phyloP scores from a whole-genome alignment of 1,284 basidiomycete genomes.

The Porogramme epimiltina region DNA sequence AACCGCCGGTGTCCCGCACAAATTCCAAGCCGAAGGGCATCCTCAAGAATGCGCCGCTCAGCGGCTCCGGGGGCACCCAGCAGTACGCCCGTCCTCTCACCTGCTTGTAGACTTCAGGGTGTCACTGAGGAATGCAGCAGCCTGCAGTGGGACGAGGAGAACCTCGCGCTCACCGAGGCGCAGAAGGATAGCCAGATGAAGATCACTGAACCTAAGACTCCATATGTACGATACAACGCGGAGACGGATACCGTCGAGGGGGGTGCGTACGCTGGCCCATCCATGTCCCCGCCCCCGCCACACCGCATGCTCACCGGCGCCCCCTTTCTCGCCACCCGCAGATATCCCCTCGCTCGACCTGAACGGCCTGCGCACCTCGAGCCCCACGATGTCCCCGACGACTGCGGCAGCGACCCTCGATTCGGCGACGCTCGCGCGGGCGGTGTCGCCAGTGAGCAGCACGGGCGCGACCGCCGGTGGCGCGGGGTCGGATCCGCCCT shows the following conservation, averaged over 20 bases:
- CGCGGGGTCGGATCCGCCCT: conserved; percentile 62
- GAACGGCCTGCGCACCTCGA: conserved; percentile 27
- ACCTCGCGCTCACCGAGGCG: conserved; percentile 87
- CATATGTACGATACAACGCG: conserved; percentile 88
- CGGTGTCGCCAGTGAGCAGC: conserved; percentile 32
- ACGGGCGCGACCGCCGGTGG: conserved; percentile 40
- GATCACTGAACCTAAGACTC: conserved; percentile 97
- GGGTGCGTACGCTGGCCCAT: conserved; percentile 49
- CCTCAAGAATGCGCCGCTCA: conserved; percentile 73
- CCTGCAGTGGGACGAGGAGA: conserved; percentile 92
- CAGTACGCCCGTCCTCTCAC: conserved; percentile 38
- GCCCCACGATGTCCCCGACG: too few species aligned
- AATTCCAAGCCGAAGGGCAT: conserved; percentile 78
- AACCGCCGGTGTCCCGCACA: conserved; percentile 32
- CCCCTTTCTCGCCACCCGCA: conserved; percentile 28
- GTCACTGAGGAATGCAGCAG: conserved; percentile 31
- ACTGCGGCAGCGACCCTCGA: too few species aligned
- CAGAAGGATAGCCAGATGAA: conserved; percentile 95
- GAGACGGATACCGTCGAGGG: conserved; percentile 83
- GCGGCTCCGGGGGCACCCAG: conserved; percentile 38
- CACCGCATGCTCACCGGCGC: background rate
- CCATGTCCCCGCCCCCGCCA: background rate
- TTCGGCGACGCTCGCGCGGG: conserved; percentile 20
- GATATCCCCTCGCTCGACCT: conserved; percentile 73
- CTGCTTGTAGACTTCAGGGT: background rate